A percentile compares a stretch with the other conserved stretches of the same genome.
Evolutionary conservation across 2,329 filamentous ascomycete genomes (phyloP).

Genomic region (Fusarium tricinctum): DNA sequence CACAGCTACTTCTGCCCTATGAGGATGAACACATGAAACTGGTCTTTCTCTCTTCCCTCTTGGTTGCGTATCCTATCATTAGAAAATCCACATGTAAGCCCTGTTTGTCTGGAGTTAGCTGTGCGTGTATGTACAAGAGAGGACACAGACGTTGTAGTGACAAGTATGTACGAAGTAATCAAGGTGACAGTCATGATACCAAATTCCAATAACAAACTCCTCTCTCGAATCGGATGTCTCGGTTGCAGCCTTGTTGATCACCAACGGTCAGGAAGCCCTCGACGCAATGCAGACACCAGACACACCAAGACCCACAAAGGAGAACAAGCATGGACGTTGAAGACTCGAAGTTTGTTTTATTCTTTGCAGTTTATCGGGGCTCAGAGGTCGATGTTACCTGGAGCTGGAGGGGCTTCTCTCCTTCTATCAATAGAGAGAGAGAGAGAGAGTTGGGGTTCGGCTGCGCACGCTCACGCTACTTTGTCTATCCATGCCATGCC

Average conservation of each 20-base stretch:
- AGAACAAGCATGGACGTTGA: constrained; percentile 18
- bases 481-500: constrained; percentile 39
- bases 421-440: not conserved
- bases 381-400: constrained; percentile 16
- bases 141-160: constrained; percentile 23
- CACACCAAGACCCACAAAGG: constrained; percentile 29
- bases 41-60: constrained; percentile 35
- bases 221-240: constrained; percentile 34
- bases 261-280: constrained; percentile 27
- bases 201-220: constrained; percentile 7
- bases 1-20: constrained; percentile 35
- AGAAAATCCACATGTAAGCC: constrained; percentile 9
- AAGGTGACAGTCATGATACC: constrained; percentile 6
- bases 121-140: constrained; percentile 14
- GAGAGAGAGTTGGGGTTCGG: not conserved
- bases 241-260: constrained; percentile 35
- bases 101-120: not conserved
- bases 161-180: not conserved
- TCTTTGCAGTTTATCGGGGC: constrained; percentile 11
- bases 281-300: constrained; percentile 6
- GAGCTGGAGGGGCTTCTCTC: constrained; percentile 17
- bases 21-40: constrained; percentile 29
- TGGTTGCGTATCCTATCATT: constrained; percentile 6
- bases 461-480: constrained; percentile 27
- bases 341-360: constrained; percentile 23